Percentiles rank a stretch among this genome's conserved stretches.
Conservation (phyloP, 2,329 filamentous ascomycete genomes). For the Alternaria sp. region DNA sequence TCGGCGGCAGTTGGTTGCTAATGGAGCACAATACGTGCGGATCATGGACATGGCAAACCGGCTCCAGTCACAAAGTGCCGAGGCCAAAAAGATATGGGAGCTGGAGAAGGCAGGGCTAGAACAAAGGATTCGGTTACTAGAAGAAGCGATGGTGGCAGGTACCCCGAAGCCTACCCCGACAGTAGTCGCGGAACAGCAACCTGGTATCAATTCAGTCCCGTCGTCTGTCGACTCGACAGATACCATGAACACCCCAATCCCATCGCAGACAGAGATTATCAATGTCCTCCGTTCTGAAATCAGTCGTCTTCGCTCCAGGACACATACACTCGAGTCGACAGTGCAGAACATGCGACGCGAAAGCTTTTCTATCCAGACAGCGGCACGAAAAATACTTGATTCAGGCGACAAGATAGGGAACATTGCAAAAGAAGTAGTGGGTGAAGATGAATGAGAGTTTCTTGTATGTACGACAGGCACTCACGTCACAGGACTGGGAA, state of each 20-base stretch:
- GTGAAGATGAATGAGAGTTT: neutral
- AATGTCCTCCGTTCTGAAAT: constrained; percentile 45
- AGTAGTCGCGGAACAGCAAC: constrained; percentile 3
- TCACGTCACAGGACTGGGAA: neutral
- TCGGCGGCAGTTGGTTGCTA: constrained; percentile 52
- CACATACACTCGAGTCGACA: constrained; percentile 36
- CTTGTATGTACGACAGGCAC: neutral
- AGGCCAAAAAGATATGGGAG: constrained; percentile 54
- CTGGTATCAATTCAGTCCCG: neutral
- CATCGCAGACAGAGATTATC: constrained; percentile 36
- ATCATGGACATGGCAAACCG: constrained; percentile 61
- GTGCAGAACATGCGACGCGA: constrained; percentile 39
- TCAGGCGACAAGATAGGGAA: constrained; percentile 38
- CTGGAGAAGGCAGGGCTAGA: constrained; percentile 51
- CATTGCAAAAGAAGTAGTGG: constrained; percentile 16
- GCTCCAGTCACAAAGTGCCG: constrained; percentile 55
- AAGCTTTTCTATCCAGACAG: constrained; percentile 38
- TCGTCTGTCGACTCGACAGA: neutral
- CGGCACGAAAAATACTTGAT: constrained; percentile 36
- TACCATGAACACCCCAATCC: constrained; percentile 3
- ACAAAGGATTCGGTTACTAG: constrained; percentile 47
- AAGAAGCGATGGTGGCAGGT: constrained; percentile 44
- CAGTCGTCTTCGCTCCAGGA: constrained; percentile 38
- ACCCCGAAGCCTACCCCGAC: constrained; percentile 4
- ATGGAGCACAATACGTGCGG: constrained; percentile 59